Base-by-base conservation (phyloP, 176 grass and related monocot species). In the Oryza meridionalis region DNA sequence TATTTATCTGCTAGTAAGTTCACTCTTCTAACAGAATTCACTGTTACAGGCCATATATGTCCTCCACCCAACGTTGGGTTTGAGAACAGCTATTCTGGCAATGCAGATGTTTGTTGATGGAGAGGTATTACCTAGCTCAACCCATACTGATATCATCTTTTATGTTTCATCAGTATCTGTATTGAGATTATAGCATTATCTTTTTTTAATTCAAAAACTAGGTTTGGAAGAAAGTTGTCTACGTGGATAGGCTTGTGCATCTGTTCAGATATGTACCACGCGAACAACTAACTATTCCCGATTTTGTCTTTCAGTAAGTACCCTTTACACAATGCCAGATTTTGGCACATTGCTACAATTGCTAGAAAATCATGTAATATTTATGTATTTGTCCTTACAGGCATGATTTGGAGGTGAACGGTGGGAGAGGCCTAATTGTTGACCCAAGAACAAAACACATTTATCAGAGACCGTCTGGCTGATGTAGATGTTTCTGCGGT, bases 291-390 rank as follows among this genome's bases (percentile, higher is more conserved):
- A 94, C 93, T 24, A 90, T 98, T 86, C 96, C 96, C 6, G 96
- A 98, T 87, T 98, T 98, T 69, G 93, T 98, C 49, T 98, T 98
- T 84, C 93, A 98, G 96, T 95, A 90, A 98, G 93, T 90, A 82
- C 19, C 37, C 72, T 81, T 81, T 58, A 24, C 17, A 21, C 10
- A 12, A 73, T 71, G 50, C 26, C 22, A 82, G 24, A 2, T 86
- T 73, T 83, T 85, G 59, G 72, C 27, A 2, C 27, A 73, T 62
- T 47, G 2, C 4, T 32, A 0, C 68, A 6, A 3, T 6, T 50
- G 22, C 76, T 79, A 61, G 37, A 62, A 59, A 80, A 61, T 7
- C 19, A 77, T 78, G 33, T 2, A 10, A 43, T 81, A 75, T 31
- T 67, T 16, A 78, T 5, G 35, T 68, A 84, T 40, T 68, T 85